phyloP scores from a whole-genome alignment of 2,329 filamentous ascomycete species.

The Fusarium metavorans region DNA sequence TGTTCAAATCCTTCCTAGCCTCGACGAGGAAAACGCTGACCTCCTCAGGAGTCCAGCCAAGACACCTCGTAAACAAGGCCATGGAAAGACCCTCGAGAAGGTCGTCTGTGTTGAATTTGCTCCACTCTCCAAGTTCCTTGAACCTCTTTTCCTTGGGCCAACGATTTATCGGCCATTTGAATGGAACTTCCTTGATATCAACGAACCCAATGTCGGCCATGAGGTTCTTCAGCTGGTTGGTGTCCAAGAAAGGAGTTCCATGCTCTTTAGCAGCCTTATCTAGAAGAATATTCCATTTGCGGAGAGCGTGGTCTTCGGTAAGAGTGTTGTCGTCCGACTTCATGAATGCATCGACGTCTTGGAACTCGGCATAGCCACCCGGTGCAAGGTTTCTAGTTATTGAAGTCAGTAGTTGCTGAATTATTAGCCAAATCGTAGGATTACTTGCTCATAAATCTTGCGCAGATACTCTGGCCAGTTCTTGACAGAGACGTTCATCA shows the following conservation, averaged over 20 bases:
- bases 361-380: background rate
- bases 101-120: background rate
- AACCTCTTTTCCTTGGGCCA: background rate
- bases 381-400: background rate
- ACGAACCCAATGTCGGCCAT: background rate
- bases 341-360: background rate
- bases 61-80: background rate
- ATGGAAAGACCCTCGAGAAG: background rate
- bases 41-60: background rate
- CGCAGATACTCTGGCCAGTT: background rate
- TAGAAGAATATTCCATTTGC: background rate
- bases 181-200: background rate
- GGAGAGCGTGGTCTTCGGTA: background rate
- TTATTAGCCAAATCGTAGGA: fast-evolving
- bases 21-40: background rate
- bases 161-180: background rate
- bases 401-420: background rate
- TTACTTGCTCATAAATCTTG: background rate
- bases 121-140: background rate
- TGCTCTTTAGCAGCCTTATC: background rate
- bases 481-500: background rate
- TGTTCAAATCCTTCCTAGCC: background rate
- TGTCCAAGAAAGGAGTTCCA: background rate
- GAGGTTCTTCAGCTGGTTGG: background rate
- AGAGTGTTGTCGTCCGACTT: background rate